Evolutionary conservation across 139 green algal genomes (phyloP), one percentile per base, ranked within the genome.

Genomic region (Chlamydomonas eustigma): DNA sequence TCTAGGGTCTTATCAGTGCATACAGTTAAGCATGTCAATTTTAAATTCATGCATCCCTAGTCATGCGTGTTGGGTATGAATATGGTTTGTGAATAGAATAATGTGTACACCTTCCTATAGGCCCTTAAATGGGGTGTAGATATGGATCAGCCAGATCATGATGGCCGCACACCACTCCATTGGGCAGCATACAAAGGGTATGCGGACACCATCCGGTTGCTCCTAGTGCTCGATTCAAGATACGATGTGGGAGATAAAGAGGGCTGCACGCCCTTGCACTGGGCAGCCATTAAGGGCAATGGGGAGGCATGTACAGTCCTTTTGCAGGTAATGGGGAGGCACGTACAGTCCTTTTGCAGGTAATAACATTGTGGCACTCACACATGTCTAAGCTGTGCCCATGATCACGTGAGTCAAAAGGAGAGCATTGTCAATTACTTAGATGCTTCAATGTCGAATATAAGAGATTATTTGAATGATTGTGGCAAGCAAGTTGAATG

Each of bases 231-330:
- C 39, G 94, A 94, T 38, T 81, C 80, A 0, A 76, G 77, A 6
- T 73, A 70, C 34, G 18, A 68, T 31, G 12, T 88, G 31, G 50
- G 81, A 1, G 94, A 98, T 80, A 90, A 90, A 71, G 94, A 98
- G 76, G 92, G 92, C 31, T 98, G 95, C 86, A 98, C 93, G 3
- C 84, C 94, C 5, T 78, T 98, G 81, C 95, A 98, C 83, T 98
- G 95, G 95, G 94, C 95, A 0, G 95, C 95, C 4, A 97, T 98
- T 64, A 87, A 88, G 33, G 96, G 96, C 66, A 93, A 98, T 58
- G 84, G 88, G 2, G 95, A 99, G 75, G 92, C 91, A 0, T 91
- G 85, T 74, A 97, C 90, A 0, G 78, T 97, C 50, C 86, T 99
- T 33, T 77, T 98, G 44, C 95, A 97, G 83, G 87, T 87, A 93